Evolutionary conservation across 257 asterid genomes (phyloP).

Genomic region (Buddleja alternifolia): DNA sequence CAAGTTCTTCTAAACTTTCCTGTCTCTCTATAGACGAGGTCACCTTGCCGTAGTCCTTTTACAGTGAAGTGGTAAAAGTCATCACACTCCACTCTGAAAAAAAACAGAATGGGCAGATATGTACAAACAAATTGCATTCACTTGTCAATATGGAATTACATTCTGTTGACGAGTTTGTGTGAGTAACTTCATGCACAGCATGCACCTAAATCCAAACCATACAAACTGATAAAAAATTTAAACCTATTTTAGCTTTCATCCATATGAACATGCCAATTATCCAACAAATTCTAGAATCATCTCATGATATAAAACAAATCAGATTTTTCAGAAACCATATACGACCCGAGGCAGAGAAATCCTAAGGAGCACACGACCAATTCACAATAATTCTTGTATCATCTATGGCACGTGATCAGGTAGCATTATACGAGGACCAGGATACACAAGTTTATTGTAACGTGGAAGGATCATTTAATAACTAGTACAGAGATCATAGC

Average conservation of each 20-base stretch:
- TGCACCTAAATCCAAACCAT: slow-evolving; percentile 4
- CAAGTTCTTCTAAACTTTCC: slow-evolving; percentile 10
- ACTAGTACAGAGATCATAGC: not conserved
- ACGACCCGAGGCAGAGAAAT: not conserved
- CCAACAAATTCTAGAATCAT: not conserved
- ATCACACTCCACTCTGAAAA: too few species aligned
- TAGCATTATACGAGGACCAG: not conserved
- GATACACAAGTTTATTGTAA: not conserved
- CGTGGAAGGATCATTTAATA: not conserved
- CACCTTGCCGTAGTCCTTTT: slow-evolving; percentile 11
- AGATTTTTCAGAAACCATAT: not conserved
- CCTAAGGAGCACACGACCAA: not conserved
- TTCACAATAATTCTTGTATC: too few species aligned
- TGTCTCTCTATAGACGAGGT: not conserved
- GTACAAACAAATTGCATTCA: not conserved
- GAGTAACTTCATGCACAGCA: not conserved
- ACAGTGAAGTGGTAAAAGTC: slow-evolving; percentile 5
- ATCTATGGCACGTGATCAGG: not conserved
- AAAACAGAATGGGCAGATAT: slow-evolving; percentile 2
- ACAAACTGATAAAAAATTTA: not conserved
- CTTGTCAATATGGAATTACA: not conserved
- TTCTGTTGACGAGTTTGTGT: not conserved
- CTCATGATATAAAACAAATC: not conserved
- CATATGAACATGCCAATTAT: not conserved
- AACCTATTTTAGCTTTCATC: slow-evolving; percentile 5